phyloP scores from a whole-genome alignment of 2,329 filamentous ascomycete species.

The Fusarium sp. region DNA sequence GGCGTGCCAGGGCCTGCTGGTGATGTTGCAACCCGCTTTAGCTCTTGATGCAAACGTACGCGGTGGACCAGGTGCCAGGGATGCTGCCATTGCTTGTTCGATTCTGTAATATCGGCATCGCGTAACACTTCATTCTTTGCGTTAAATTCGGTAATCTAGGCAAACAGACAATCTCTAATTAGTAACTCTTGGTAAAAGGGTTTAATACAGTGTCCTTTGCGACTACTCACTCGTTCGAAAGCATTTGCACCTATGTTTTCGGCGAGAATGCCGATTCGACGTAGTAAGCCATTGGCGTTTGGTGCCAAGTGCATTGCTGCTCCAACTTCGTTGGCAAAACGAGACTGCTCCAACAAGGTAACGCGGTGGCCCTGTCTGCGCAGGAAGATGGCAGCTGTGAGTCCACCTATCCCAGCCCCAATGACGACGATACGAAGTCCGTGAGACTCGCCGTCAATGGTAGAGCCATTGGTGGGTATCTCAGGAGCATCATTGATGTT shows the following conservation, averaged over 20 bases:
- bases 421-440: conserved; percentile 29
- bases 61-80: conserved; percentile 65
- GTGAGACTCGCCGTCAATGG: accelerated
- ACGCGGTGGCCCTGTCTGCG: conserved; percentile 62
- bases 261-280: conserved; percentile 54
- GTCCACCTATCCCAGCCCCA: conserved; percentile 60
- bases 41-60: conserved; percentile 61
- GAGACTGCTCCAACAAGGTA: conserved; percentile 34
- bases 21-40: conserved; percentile 54
- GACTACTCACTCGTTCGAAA: background rate
- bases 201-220: background rate
- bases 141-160: conserved; percentile 52
- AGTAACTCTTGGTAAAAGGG: too few species aligned
- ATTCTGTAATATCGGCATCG: conserved; percentile 50
- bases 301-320: conserved; percentile 72
- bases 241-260: conserved; percentile 56
- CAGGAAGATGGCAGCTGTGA: conserved; percentile 62
- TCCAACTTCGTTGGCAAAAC: conserved; percentile 67
- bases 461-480: background rate
- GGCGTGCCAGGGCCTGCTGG: too few species aligned
- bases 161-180: too few species aligned
- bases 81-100: conserved; percentile 60
- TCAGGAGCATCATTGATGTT: background rate
- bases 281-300: conserved; percentile 70
- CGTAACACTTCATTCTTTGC: conserved; percentile 53